phyloP scores from a whole-genome alignment of 2,329 filamentous ascomycete genomes.

The Nothophoma quercina region DNA sequence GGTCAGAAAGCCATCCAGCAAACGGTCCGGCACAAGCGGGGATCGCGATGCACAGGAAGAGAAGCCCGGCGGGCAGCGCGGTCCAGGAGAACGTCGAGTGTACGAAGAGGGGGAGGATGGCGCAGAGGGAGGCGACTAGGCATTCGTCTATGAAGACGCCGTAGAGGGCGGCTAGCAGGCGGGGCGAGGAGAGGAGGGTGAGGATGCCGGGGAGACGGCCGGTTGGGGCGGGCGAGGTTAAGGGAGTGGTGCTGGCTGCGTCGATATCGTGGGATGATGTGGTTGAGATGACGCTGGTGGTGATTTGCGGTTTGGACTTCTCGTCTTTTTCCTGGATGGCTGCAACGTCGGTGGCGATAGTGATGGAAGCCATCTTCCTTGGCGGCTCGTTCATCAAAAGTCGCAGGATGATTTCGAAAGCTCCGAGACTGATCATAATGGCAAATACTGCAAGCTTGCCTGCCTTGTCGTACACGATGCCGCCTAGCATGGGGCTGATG shows the following conservation, averaged over 20 bases:
- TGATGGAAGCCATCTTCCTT: neutral
- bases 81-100: constrained; percentile 58
- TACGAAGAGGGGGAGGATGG: constrained; percentile 61
- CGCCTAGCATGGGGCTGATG: constrained; percentile 23
- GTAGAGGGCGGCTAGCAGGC: constrained; percentile 65
- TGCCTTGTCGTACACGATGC: constrained; percentile 22
- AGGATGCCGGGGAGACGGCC: constrained; percentile 29
- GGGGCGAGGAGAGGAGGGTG: constrained; percentile 58
- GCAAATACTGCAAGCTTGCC: constrained; percentile 15
- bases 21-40: constrained; percentile 65
- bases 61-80: constrained; percentile 58
- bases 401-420: constrained; percentile 19
- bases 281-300: neutral
- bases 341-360: neutral
- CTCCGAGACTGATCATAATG: neutral
- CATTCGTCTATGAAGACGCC: constrained; percentile 58
- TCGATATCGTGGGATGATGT: neutral
- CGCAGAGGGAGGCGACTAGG: constrained; percentile 60
- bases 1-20: constrained; percentile 58
- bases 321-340: neutral
- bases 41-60: constrained; percentile 63
- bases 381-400: constrained; percentile 25
- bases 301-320: neutral
- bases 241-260: neutral
- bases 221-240: neutral